Percentiles rank a stretch among this genome's conserved stretches.
phyloP scores from a whole-genome alignment of 129 eudicot species.

The Artemisia annua region DNA sequence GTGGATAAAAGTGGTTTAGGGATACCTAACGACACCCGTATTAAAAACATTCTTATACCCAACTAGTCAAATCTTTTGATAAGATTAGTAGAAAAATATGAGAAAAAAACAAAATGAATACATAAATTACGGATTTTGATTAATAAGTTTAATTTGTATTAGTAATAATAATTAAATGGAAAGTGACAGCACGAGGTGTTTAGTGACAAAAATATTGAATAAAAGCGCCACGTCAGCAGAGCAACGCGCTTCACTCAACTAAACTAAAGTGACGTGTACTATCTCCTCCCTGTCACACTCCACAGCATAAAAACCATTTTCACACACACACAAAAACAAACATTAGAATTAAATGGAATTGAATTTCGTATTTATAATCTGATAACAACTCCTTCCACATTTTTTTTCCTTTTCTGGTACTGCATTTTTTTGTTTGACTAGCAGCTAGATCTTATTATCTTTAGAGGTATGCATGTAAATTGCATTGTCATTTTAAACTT shows the following conservation, averaged over 20 bases:
- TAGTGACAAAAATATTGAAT: not conserved
- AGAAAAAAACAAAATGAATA: too few species aligned
- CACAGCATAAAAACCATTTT: too few species aligned
- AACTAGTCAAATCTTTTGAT: too few species aligned
- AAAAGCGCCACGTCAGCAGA: conserved; percentile 11
- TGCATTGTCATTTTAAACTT: conserved; percentile 7
- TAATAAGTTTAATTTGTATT: too few species aligned
- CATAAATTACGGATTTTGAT: too few species aligned
- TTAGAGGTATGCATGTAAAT: conserved; percentile 26
- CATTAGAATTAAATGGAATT: not conserved
- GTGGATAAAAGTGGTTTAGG: too few species aligned
- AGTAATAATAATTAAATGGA: not conserved
- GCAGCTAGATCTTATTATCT: conserved; percentile 53
- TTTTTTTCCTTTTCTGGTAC: not conserved
- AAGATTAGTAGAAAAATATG: too few species aligned
- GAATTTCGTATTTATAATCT: conserved; percentile 25
- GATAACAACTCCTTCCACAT: conserved; percentile 9
- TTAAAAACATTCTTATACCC: too few species aligned
- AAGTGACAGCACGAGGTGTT: too few species aligned
- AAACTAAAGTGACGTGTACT: not conserved
- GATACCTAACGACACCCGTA: too few species aligned
- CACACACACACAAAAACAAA: conserved; percentile 2
- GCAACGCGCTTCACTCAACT: too few species aligned
- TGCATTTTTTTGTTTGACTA: not conserved
- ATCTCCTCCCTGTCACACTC: too few species aligned